Base-by-base conservation (phyloP, 805 yeast genomes). In the Scheffersomyces coipomensis region DNA sequence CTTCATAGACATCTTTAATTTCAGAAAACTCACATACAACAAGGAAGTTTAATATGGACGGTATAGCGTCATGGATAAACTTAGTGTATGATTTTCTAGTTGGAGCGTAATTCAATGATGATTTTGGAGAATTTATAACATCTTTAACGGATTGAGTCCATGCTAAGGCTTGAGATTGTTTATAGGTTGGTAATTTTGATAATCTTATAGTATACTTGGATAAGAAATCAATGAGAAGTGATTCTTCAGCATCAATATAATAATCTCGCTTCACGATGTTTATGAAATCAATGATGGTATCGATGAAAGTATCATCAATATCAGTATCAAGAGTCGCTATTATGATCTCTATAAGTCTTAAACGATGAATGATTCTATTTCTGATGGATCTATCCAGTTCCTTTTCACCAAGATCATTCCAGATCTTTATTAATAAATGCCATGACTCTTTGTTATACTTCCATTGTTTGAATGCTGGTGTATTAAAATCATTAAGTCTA, bases 401-500 rank as follows among this genome's bases (percentile, higher is more conserved):
- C n/a, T 62, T 58, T 2, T 46, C 38, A 6, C 52, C 47, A 18
- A 70, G 47, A 0, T 39, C 22, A 0, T 29, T 19, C 78, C 79
- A 78, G 38, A 65, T 55, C 13, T 51, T 51, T 36, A 55, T 52
- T 47, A 79, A 72, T 8, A 82, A 56, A 10, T 44, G 40, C 91
- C 91, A 85, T 2, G 76, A 58, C 2, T 55, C 50, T 1, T 52
- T 39, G 38, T 63, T 58, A n/a, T 40, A 53, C 48, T 72, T 79
- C 66, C 79, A 80, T 5, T 52, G 44, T 2, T 56, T 44, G 48
- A 66, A 68, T n/a, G 36, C 31, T n/a, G 49, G 51, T 16, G 51
- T 47, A n/a, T 58, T 55, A 33, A 68, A 70, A 40, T 80, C 86
- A 40, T 75, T 73, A 51, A 84, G 56, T 39, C 89, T 65, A 51